Evolutionary conservation across 768 basidiomycete genomes (phyloP), one percentile per base, ranked within the genome.

Genomic region (Boletus huronensis): DNA sequence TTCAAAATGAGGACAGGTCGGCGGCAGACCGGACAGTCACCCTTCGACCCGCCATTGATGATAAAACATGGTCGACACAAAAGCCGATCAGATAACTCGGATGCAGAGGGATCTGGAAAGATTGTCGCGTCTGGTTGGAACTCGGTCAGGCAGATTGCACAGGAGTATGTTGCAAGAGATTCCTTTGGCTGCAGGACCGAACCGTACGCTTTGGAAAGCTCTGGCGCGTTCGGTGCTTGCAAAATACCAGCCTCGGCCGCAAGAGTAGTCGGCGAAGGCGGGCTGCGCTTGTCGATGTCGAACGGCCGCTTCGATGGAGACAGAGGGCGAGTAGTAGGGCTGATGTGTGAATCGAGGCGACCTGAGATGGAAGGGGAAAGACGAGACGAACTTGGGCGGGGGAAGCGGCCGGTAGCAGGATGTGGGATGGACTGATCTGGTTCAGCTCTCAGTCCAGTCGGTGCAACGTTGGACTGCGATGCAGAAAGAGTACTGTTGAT

Each of bases 91-190:
- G 64, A 45, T 25, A 47, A 49, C 17, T 50, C 55, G 36, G 53
- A 43, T 32, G 50, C 19, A 16, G 57, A 62, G 36, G 86, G 87
- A 62, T 91, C 85, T 1, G 91, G 91, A 64, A 90, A 93, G 55
- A 93, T 90, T 29, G 91, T 93, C 21, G 87, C 82, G 67, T 93
- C 90, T 3, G 90, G 90, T 34, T 83, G 80, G 64, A 93, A 93
- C 10, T 77, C 73, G 0, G 76, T 69, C 16, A 75, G 72, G 65
- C 91, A 93, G 13, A 82, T 66, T 32, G 79, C 80, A 66, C 91
- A 93, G 3, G 82, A 80, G 62, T 86, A 85, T 26, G 83, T 79
- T 9, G 79, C 68, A n/a, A 92, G 77, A 6, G 85, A 79, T 63
- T 88, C 88, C 59, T 84, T 84, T 23, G 88, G 82, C 64, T 92